A percentile compares a stretch with the other conserved stretches of the same genome.
These are phyloP conservation scores for Mycena rosella DNA, from an alignment of 768 basidiomycete genomes.

Conservation along the genomic window DNA sequence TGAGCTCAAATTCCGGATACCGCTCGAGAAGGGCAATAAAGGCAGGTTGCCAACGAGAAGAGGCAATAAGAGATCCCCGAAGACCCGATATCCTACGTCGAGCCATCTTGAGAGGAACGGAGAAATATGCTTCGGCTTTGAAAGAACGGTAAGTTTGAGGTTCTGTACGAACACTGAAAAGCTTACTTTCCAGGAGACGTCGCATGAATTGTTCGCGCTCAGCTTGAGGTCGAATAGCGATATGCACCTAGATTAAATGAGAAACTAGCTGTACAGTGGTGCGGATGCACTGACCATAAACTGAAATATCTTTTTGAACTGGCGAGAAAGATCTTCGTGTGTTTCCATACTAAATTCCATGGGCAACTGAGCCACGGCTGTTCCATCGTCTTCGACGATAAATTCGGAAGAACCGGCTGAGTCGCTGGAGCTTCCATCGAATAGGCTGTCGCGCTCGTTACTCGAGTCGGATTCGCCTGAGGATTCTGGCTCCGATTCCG, in stretches of 20 bases:
- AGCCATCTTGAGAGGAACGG: slow-evolving; percentile 73
- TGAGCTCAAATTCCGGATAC: slow-evolving; percentile 74
- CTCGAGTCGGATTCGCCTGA: slow-evolving; percentile 49
- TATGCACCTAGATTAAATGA: slow-evolving; percentile 16
- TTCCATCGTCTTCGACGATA: slow-evolving; percentile 78
- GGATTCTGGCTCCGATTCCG: slow-evolving; percentile 48
- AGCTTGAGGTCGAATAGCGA: slow-evolving; percentile 70
- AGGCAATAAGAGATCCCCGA: slow-evolving; percentile 81
- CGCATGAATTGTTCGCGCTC: slow-evolving; percentile 70
- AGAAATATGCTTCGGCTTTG: slow-evolving; percentile 77
- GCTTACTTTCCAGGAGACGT: slow-evolving; percentile 63
- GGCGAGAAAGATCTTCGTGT: slow-evolving; percentile 79
- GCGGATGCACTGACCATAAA: slow-evolving; percentile 74
- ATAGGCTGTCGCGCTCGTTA: slow-evolving; percentile 51
- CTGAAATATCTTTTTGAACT: slow-evolving; percentile 92
- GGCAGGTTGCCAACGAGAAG: slow-evolving; percentile 84
- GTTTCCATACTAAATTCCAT: slow-evolving; percentile 84
- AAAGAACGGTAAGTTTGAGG: not conserved
- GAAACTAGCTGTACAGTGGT: not conserved
- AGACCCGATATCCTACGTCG: slow-evolving; percentile 79
- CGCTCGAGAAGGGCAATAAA: slow-evolving; percentile 75
- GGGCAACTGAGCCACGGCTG: slow-evolving; percentile 65
- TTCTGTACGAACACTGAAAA: not conserved
- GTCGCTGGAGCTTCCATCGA: slow-evolving; percentile 54
- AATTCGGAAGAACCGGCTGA: slow-evolving; percentile 56